These are phyloP conservation scores for Coemansia sp. DNA, from an alignment of 192 early-diverging fungal species.

Conservation along the genomic window DNA sequence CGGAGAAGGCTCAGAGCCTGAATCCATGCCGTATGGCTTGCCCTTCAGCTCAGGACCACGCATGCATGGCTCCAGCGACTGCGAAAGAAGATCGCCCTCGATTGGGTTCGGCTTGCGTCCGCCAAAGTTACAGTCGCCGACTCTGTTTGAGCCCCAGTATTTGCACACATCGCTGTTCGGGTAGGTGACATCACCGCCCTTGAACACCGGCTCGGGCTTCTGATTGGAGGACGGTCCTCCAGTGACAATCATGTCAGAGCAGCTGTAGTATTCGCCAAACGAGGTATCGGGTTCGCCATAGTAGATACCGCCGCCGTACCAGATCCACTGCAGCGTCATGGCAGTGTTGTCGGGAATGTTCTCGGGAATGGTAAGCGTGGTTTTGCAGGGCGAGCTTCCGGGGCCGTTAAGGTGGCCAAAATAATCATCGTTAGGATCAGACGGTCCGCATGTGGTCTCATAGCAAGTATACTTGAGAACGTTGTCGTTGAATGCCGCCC, in stretches of 20 bases:
- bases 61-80: constrained; percentile 61
- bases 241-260: constrained; percentile 55
- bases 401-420: constrained; percentile 58
- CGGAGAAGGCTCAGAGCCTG: neutral
- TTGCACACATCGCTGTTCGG: constrained; percentile 60
- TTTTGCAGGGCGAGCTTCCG: constrained; percentile 55
- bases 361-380: constrained; percentile 52
- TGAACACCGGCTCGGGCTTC: constrained; percentile 41
- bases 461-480: constrained; percentile 58
- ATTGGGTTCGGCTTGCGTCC: constrained; percentile 47
- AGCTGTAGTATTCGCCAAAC: constrained; percentile 63
- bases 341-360: constrained; percentile 56
- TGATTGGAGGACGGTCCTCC: constrained; percentile 44
- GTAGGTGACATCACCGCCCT: constrained; percentile 55
- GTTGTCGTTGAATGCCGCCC: constrained; percentile 57
- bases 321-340: constrained; percentile 61
- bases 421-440: constrained; percentile 27
- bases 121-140: constrained; percentile 61
- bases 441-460: constrained; percentile 58
- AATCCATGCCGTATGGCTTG: constrained; percentile 51
- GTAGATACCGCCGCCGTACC: constrained; percentile 63
- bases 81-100: constrained; percentile 54
- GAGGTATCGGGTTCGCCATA: constrained; percentile 56
- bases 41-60: constrained; percentile 43
- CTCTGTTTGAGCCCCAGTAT: constrained; percentile 63